A percentile compares a stretch with the other conserved stretches of the same genome.
phyloP scores from a whole-genome alignment of 768 basidiomycete genomes.

The Tulasnella sp. region DNA sequence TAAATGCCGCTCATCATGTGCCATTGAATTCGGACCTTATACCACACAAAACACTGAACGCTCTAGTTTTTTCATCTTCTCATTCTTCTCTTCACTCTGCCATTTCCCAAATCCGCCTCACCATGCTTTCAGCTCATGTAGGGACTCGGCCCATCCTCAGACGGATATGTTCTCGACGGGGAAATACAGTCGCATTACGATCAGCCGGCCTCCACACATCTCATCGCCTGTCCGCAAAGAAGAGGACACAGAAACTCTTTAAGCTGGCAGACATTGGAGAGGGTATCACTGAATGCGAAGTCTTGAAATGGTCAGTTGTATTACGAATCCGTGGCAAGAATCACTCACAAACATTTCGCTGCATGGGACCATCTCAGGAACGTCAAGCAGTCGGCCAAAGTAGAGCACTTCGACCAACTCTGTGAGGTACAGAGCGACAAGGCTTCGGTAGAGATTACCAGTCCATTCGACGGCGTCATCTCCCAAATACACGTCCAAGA shows the following conservation, averaged over 20 bases:
- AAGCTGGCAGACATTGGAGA: slow-evolving; percentile 46
- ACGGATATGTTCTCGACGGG: no score
- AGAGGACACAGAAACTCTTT: slow-evolving; percentile 14
- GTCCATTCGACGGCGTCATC: slow-evolving; percentile 68
- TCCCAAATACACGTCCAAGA: slow-evolving; percentile 63
- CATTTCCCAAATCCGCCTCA: no score
- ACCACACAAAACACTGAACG: no score
- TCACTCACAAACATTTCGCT: no score
- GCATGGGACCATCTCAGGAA: slow-evolving; percentile 40
- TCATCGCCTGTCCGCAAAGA: not conserved
- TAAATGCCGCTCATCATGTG: no score
- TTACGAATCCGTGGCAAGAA: no score
- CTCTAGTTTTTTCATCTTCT: no score
- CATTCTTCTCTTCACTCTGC: no score
- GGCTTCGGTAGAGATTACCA: slow-evolving; percentile 83
- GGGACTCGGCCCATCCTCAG: no score
- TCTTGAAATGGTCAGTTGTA: slow-evolving; percentile 78
- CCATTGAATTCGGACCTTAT: no score
- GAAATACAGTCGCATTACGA: no score
- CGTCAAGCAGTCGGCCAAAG: slow-evolving; percentile 38
- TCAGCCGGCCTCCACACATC: slow-evolving; percentile 2
- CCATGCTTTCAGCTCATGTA: no score
- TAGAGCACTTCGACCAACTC: slow-evolving; percentile 51
- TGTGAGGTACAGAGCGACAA: slow-evolving; percentile 89
- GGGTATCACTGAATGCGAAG: slow-evolving; percentile 83